Base-by-base conservation (phyloP, 78 protist genomes). In the Fonticula alba region DNA sequence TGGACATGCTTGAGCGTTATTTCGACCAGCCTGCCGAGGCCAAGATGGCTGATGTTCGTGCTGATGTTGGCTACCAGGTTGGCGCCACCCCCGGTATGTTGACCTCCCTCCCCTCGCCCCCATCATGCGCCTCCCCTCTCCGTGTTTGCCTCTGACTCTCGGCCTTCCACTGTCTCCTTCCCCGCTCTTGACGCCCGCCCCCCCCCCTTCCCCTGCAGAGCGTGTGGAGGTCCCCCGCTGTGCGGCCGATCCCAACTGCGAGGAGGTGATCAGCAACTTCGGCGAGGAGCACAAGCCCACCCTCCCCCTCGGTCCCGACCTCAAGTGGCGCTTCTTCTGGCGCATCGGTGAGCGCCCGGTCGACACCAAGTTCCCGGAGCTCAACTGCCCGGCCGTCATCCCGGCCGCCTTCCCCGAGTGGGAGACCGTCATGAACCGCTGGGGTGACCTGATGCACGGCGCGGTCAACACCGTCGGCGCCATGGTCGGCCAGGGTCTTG, bases 311-410 rank as follows among this genome's bases (percentile, higher is more conserved):
- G 86, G 85, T 0, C 72, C 91, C 26, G 92, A 86, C 60, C 83
- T 78, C 55, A 86, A 86, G 67, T 82, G 87, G 92, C 68, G 92
- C 59, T 86, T 75, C 78, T 82, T 82, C 66, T 82, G 88, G 87
- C 65, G 86, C 51, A 68, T 82, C 47, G 86, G 92, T 33, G 84
- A 79, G 62, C 56, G 83, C 14, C 90, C 89, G 62, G 26, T 24
- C 10, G 60, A 73, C n/a, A 67, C 82, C 20, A 50, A 66, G 53
- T 81, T 54, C 57, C 76, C 65, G 36, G 79, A 73, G 26, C 65
- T 79, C 29, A 79, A 85, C 43, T 76, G 80, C 24, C 73, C 64
- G 62, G 82, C 78, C 41, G 85, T 85, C 26, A 46, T 70, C 15
- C 91, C 88, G 19, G 66, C 11, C 31, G 62, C 15, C 43, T 36